Percentiles rank a stretch among this genome's conserved stretches.
Evolutionary conservation across 352 stramenopile species (phyloP).

Genomic region (Phytophthora constricta): DNA sequence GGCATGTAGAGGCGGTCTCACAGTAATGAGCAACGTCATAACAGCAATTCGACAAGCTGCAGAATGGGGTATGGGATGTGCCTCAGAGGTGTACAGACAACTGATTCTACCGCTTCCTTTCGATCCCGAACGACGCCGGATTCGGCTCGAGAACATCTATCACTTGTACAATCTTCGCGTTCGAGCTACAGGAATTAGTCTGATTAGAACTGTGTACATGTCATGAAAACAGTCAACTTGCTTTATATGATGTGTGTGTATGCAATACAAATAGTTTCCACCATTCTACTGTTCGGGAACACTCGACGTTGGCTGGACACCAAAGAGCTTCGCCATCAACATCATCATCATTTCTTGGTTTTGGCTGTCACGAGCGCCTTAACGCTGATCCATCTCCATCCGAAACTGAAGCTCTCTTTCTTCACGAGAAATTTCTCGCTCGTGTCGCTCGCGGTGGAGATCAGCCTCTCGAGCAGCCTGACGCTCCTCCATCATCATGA

Average conservation of each 20-base stretch:
- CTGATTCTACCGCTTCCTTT: slow-evolving; percentile 5
- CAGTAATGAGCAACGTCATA: slow-evolving; percentile 5
- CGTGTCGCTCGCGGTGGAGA: not conserved
- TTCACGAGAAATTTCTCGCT: slow-evolving; percentile 3
- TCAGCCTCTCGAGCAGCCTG: slow-evolving; percentile 10
- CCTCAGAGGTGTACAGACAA: slow-evolving; percentile 3
- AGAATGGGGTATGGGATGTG: slow-evolving; percentile 4
- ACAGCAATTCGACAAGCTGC: slow-evolving; percentile 9
- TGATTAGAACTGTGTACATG: slow-evolving; percentile 20
- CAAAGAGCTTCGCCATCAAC: slow-evolving; percentile 11
- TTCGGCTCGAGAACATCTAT: slow-evolving; percentile 9
- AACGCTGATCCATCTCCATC: not conserved
- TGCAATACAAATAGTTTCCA: not conserved
- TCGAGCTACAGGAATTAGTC: slow-evolving; percentile 6
- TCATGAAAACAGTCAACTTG: not conserved
- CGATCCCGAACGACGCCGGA: not conserved
- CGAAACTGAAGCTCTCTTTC: slow-evolving; percentile 4
- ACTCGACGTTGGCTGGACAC: not conserved
- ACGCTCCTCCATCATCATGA: slow-evolving; percentile 15
- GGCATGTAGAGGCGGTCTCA: slow-evolving; percentile 2
- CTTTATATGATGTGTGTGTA: not conserved
- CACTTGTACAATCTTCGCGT: slow-evolving; percentile 13
- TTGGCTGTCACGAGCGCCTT: slow-evolving; percentile 8
- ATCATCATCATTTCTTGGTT: slow-evolving; percentile 17
- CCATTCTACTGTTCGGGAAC: not conserved